Conservation (phyloP, 2,329 filamentous ascomycete genomes). For the Aspergillus sp. region DNA sequence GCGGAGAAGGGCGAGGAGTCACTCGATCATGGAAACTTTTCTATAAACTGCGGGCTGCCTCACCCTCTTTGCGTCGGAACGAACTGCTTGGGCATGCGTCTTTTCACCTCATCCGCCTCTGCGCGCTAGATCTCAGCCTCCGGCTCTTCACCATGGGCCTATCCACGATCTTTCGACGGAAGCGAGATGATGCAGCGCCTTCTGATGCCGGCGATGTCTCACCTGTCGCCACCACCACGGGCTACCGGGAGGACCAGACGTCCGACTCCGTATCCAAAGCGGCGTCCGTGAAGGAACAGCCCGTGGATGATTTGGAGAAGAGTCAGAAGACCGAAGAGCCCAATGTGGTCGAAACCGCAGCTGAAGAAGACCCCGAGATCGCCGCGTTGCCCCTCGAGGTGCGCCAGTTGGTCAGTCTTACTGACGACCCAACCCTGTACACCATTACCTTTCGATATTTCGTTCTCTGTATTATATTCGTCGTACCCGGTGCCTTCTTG, state of each 20-base stretch:
- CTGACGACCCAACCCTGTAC: conserved; percentile 57
- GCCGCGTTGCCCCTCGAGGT: conserved; percentile 58
- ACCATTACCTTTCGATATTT: conserved; percentile 64
- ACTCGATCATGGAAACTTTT: not conserved
- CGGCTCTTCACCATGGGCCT: conserved; percentile 8
- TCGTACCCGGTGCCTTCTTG: conserved; percentile 59
- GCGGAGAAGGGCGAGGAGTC: not conserved
- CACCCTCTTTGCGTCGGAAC: not conserved
- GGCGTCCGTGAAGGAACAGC: not conserved
- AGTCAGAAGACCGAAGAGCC: conserved; percentile 10
- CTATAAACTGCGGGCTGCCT: not conserved
- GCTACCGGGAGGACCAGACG: not conserved
- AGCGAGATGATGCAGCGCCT: not conserved
- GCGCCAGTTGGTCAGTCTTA: conserved; percentile 58
- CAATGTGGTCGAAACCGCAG: conserved; percentile 16
- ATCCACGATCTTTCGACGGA: conserved; percentile 2
- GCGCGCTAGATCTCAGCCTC: not conserved
- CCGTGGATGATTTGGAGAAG: conserved; percentile 22
- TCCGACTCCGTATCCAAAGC: not conserved
- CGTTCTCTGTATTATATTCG: conserved; percentile 56
- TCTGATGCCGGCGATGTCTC: not conserved
- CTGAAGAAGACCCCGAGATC: conserved; percentile 54
- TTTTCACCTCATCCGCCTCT: not conserved
- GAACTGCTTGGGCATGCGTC: not conserved
- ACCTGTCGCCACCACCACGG: not conserved